Percentiles rank a stretch among this genome's conserved stretches.
phyloP scores from a whole-genome alignment of 345 rosid genomes.

The Corymbia maculata region DNA sequence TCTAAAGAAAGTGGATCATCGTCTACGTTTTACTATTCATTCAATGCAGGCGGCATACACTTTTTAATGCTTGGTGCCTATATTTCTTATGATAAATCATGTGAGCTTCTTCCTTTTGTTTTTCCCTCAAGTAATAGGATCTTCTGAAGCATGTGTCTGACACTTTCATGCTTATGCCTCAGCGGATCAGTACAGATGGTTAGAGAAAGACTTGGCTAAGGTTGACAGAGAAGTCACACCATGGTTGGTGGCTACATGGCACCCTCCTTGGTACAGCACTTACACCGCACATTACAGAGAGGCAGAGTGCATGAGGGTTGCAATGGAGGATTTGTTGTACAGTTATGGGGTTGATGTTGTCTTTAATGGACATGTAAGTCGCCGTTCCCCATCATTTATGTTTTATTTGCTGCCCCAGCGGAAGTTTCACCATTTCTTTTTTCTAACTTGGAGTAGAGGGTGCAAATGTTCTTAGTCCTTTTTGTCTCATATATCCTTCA shows the following conservation, averaged over 20 bases:
- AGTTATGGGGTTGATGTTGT: constrained; percentile 52
- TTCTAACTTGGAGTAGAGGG: background rate
- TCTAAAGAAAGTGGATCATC: constrained; percentile 60
- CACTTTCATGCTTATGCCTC: constrained; percentile 2
- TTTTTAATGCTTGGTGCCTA: constrained; percentile 85
- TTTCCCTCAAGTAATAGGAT: background rate
- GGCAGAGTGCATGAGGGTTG: constrained; percentile 82
- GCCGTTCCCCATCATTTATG: background rate
- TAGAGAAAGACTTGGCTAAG: constrained; percentile 48
- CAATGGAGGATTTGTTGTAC: constrained; percentile 71
- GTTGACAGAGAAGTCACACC: constrained; percentile 68
- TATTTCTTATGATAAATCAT: constrained; percentile 43
- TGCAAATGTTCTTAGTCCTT: background rate
- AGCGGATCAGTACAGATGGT: constrained; percentile 84
- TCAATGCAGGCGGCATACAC: constrained; percentile 91
- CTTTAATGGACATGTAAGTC: constrained; percentile 73
- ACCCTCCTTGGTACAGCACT: constrained; percentile 85
- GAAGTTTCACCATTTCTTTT: background rate
- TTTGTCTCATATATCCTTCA: background rate
- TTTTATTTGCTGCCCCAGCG: background rate
- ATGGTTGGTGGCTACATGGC: constrained; percentile 88
- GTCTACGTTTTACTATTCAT: constrained; percentile 73
- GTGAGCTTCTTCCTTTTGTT: constrained; percentile 16
- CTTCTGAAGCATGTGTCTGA: background rate
- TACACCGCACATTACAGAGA: constrained; percentile 71